Base-by-base conservation (phyloP, 306 rosid genomes). In the Ziziphus jujuba region DNA sequence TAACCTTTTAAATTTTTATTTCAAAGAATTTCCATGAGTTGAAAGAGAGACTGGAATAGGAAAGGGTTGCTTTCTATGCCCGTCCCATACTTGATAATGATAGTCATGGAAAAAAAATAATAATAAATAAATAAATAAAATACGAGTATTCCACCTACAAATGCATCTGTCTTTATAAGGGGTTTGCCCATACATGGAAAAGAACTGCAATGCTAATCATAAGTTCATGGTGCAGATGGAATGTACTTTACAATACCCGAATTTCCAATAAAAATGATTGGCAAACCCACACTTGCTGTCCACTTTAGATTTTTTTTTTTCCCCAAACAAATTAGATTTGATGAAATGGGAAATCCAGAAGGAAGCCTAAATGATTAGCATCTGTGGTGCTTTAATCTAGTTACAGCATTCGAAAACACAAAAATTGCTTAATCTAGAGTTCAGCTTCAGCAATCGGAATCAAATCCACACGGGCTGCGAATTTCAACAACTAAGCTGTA, bases 141-240 rank as follows among this genome's bases (percentile, higher is more conserved):
- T 11, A 65, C 59, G 14, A 15, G 21, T 51, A 72, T 72, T 72
- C 70, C 72, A 56, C 66, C 55, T 6, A 48, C 2, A 54, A 21
- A 72, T 35, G 28, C 49, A 67, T 67, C 55, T 61, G 50, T 59
- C 62, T 51, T 51, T 28, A 28, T 28, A 4, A 28, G 33, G 33
- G 33, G 2, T 9, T 13, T 66, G 49, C 58, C 55, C 55, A 64
- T 48, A 54, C 68, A 71, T 71, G 35, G 45, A 71, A 63, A 40
- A 64, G 21, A 75, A 17, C 53, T 33, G 70, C 70, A 52, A 38
- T 35, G 65, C 58, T 69, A 68, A 80, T 64, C 62, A 81, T 28
- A 64, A 74, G 75, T 74, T 50, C 59, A 63, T 66, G 76, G 60
- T 63, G 72, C 67, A 75, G 75, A 79, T 48, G 71, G 76, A 82